phyloP scores from a whole-genome alignment of 257 asterid species.

The Nicotiana sylvestris region DNA sequence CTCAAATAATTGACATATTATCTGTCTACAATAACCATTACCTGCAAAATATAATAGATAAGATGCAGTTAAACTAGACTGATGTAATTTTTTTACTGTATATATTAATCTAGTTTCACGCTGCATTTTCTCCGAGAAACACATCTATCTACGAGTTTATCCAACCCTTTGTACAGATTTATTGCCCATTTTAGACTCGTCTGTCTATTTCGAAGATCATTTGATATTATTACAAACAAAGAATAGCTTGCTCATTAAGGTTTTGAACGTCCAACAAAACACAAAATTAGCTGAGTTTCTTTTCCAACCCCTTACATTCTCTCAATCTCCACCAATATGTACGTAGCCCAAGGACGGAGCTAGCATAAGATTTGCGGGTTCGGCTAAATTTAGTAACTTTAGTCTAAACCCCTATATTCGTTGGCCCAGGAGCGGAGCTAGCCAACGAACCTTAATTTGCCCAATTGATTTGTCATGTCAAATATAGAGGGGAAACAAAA shows the following conservation, averaged over 20 bases:
- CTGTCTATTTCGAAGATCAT: background rate
- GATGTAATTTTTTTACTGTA: background rate
- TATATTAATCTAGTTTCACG: background rate
- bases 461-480: background rate
- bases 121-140: background rate
- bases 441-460: background rate
- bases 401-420: no score
- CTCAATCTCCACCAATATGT: background rate
- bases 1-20: background rate
- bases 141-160: background rate
- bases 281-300: background rate
- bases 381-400: rapidly evolving
- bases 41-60: background rate
- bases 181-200: background rate
- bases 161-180: background rate
- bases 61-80: background rate
- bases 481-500: background rate
- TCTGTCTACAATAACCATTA: background rate
- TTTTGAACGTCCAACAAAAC: background rate
- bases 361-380: no score
- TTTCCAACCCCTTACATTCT: background rate
- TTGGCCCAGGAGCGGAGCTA: no score
- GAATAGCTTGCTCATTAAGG: background rate
- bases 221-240: background rate
- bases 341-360: no score